These are phyloP conservation scores for Amanita rubescens DNA, from an alignment of 768 basidiomycete species.

Conservation along the genomic window DNA sequence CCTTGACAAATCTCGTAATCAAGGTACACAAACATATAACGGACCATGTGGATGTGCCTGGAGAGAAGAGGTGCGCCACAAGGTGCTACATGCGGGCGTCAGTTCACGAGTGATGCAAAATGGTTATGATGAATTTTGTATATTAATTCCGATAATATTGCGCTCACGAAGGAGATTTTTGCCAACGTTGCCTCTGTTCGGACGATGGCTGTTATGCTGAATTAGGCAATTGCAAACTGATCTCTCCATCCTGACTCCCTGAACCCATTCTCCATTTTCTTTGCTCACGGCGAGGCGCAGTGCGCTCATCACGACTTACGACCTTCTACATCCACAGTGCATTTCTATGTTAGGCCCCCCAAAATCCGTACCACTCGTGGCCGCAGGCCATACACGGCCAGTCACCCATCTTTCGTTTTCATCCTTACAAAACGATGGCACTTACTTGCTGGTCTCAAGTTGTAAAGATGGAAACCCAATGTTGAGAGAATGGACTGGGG, in stretches of 20 bases:
- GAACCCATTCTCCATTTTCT: constrained; percentile 13
- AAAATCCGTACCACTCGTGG: constrained; percentile 74
- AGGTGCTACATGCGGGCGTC: too few relatives aligned
- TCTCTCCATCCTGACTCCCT: constrained; percentile 11
- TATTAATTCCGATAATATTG: too few relatives aligned
- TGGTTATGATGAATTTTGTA: too few relatives aligned
- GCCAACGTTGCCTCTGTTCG: not conserved
- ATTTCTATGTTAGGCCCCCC: constrained; percentile 52
- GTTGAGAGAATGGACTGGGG: constrained; percentile 95
- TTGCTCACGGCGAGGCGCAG: constrained; percentile 38
- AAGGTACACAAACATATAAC: too few relatives aligned
- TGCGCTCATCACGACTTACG: constrained; percentile 45
- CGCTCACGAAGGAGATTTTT: too few relatives aligned
- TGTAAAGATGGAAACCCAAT: constrained; percentile 99
- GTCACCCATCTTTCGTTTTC: constrained; percentile 96
- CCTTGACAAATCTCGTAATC: too few relatives aligned
- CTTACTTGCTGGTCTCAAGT: constrained; percentile 87
- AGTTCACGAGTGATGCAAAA: too few relatives aligned
- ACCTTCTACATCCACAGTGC: constrained; percentile 22
- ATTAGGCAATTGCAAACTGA: constrained; percentile 9
- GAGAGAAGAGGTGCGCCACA: too few relatives aligned
- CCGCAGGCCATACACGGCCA: constrained; percentile 79
- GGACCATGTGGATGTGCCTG: too few relatives aligned
- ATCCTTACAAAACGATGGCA: constrained; percentile 72
- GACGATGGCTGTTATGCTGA: not conserved